Percentiles rank a stretch among this genome's conserved stretches.
Evolutionary conservation across 2,329 filamentous ascomycete species (phyloP).

Genomic region (Fusarium armeniacum): DNA sequence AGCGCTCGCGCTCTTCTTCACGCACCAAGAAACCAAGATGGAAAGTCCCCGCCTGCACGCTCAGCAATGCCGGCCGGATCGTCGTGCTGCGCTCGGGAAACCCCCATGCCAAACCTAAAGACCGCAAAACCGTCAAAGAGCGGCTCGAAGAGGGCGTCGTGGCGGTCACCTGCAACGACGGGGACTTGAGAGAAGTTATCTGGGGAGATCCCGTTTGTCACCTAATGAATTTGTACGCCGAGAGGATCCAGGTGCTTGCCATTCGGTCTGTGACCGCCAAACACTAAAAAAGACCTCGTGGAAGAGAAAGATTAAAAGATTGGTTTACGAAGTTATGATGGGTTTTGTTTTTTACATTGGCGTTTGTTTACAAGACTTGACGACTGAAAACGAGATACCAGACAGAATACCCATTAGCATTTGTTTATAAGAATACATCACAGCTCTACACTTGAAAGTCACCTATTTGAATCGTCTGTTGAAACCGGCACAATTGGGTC

Average conservation of each 20-base stretch:
- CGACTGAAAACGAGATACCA: slow-evolving; percentile 29
- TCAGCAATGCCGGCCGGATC: slow-evolving; percentile 78
- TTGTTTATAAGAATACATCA: slow-evolving; percentile 9
- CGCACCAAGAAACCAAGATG: slow-evolving; percentile 62
- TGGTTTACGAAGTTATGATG: slow-evolving; percentile 27
- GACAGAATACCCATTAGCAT: slow-evolving; percentile 20
- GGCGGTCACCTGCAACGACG: slow-evolving; percentile 76
- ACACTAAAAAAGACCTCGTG: slow-evolving; percentile 5
- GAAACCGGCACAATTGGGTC: not conserved
- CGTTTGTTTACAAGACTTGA: slow-evolving; percentile 35
- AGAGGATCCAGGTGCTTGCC: slow-evolving; percentile 78
- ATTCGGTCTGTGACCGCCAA: slow-evolving; percentile 64
- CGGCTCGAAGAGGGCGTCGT: slow-evolving; percentile 72
- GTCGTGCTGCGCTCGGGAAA: slow-evolving; percentile 73
- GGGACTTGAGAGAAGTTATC: slow-evolving; percentile 76
- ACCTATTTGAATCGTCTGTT: not conserved
- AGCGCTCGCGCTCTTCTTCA: slow-evolving; percentile 30
- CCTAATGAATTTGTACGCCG: slow-evolving; percentile 82
- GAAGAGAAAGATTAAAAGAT: not conserved
- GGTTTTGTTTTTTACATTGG: slow-evolving; percentile 13
- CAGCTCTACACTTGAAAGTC: not conserved
- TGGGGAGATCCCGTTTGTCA: slow-evolving; percentile 88
- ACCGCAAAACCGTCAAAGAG: slow-evolving; percentile 64
- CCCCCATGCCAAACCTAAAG: slow-evolving; percentile 54
- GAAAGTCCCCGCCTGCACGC: slow-evolving; percentile 74